Conservation (phyloP, 164 flowering plant genomes). For the Chimonanthus praecox region DNA sequence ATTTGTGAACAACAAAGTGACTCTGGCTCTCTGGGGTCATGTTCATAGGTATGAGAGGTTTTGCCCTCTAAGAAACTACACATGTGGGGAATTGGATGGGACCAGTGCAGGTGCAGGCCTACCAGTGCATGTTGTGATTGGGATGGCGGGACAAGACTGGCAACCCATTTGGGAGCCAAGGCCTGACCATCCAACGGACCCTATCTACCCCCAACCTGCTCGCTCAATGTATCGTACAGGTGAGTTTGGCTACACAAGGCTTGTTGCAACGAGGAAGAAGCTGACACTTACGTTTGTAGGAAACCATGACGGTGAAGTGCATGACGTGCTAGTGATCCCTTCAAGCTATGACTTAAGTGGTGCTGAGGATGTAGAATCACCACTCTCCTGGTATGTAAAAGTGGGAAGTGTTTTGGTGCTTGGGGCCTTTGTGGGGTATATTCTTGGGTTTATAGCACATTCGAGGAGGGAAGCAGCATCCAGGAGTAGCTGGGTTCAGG, state of each 20-base stretch:
- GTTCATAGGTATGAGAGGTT: constrained; percentile 94
- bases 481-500: constrained; percentile 44
- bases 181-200: constrained; percentile 53
- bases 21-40: constrained; percentile 93
- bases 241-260: constrained; percentile 87
- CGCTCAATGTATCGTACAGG: constrained; percentile 75
- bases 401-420: constrained; percentile 54
- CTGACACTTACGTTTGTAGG: constrained; percentile 71
- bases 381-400: constrained; percentile 44
- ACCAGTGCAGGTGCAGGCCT: constrained; percentile 17
- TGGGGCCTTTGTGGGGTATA: constrained; percentile 65
- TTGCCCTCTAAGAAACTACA: constrained; percentile 79
- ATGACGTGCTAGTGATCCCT: constrained; percentile 72
- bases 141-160: constrained; percentile 99
- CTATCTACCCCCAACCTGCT: constrained; percentile 75
- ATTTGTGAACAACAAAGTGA: constrained; percentile 72
- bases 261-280: constrained; percentile 70
- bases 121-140: constrained; percentile 89
- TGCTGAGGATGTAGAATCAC: constrained; percentile 12
- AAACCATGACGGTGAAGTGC: constrained; percentile 88
- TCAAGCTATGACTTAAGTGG: constrained; percentile 48
- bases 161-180: constrained; percentile 89
- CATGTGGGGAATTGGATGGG: constrained; percentile 44
- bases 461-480: constrained; percentile 31
- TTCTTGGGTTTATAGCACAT: constrained; percentile 58